Percentiles rank a stretch among this genome's conserved stretches.
Evolutionary conservation across 2,329 filamentous ascomycete genomes (phyloP).

Genomic region (Chlorencoelia australis): DNA sequence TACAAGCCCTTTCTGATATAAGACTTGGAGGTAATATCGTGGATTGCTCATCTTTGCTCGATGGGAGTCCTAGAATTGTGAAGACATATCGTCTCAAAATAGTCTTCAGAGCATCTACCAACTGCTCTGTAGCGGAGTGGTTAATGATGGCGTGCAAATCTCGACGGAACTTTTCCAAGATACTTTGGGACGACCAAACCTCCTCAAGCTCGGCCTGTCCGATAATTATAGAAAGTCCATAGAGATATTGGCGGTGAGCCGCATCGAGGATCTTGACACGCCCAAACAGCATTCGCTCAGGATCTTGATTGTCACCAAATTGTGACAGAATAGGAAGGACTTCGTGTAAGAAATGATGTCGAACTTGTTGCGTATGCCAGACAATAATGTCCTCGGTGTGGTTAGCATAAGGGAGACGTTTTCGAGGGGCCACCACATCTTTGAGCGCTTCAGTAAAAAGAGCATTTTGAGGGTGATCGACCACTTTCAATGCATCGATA

Average conservation of each 20-base stretch:
- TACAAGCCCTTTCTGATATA: constrained; percentile 33
- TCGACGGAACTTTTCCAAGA: constrained; percentile 42
- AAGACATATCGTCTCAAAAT: constrained; percentile 45
- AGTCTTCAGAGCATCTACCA: constrained; percentile 43
- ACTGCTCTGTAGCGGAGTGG: constrained; percentile 46
- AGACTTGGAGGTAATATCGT: background rate
- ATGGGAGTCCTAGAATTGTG: constrained; percentile 34
- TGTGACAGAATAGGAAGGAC: constrained; percentile 45
- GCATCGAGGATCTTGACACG: constrained; percentile 49
- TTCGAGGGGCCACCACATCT: constrained; percentile 40
- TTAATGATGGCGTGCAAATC: constrained; percentile 56
- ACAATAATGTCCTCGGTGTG: constrained; percentile 46
- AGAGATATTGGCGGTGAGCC: constrained; percentile 46
- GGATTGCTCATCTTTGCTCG: constrained; percentile 3
- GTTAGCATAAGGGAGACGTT: constrained; percentile 37
- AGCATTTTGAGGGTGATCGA: constrained; percentile 23
- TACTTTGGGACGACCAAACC: constrained; percentile 28
- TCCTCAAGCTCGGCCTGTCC: constrained; percentile 32
- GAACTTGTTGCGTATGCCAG: constrained; percentile 53
- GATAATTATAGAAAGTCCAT: constrained; percentile 41
- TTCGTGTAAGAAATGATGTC: constrained; percentile 49
- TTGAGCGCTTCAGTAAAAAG: constrained; percentile 41
- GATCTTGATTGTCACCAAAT: constrained; percentile 27
- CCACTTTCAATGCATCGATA: constrained; percentile 12
- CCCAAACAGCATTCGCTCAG: constrained; percentile 37